Percentiles rank a stretch among this genome's conserved stretches.
These are phyloP conservation scores for Flaveria brownii DNA, from an alignment of 129 eudicot species.

Conservation along the genomic window DNA sequence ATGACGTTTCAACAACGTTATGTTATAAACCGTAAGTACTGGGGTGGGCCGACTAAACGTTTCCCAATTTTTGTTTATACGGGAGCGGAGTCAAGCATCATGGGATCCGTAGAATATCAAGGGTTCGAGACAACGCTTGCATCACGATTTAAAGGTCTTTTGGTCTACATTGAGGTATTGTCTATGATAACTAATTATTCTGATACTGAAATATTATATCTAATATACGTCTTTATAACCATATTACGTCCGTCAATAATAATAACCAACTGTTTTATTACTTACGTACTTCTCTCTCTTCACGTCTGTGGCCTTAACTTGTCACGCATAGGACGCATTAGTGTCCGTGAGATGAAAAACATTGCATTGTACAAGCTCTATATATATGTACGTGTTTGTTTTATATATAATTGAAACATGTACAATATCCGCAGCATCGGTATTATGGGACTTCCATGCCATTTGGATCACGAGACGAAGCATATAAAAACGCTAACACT, in stretches of 20 bases:
- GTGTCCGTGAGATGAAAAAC: no score
- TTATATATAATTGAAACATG: not conserved
- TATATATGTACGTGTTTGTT: no score
- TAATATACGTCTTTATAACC: no score
- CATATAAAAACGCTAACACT: slow-evolving; percentile 30
- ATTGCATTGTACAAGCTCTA: not conserved
- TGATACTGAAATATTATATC: no score
- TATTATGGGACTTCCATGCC: slow-evolving; percentile 46
- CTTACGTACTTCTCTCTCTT: no score
- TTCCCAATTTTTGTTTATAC: slow-evolving; percentile 31
- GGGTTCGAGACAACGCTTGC: slow-evolving; percentile 23
- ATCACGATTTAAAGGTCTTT: slow-evolving; percentile 33
- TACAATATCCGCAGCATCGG: slow-evolving; percentile 30
- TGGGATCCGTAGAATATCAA: not conserved
- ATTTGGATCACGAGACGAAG: slow-evolving; percentile 35
- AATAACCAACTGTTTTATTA: no score
- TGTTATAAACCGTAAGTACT: slow-evolving; percentile 11
- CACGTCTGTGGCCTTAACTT: not conserved
- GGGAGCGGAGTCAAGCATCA: slow-evolving; percentile 15
- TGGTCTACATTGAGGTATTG: slow-evolving; percentile 38
- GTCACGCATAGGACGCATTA: not conserved
- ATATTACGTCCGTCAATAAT: no score
- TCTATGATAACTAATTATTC: not conserved
- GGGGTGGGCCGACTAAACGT: slow-evolving; percentile 23
- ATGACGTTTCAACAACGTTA: slow-evolving; percentile 39